Base-by-base conservation (phyloP, 1,284 basidiomycete genomes). In the Stereum hirsutum region DNA sequence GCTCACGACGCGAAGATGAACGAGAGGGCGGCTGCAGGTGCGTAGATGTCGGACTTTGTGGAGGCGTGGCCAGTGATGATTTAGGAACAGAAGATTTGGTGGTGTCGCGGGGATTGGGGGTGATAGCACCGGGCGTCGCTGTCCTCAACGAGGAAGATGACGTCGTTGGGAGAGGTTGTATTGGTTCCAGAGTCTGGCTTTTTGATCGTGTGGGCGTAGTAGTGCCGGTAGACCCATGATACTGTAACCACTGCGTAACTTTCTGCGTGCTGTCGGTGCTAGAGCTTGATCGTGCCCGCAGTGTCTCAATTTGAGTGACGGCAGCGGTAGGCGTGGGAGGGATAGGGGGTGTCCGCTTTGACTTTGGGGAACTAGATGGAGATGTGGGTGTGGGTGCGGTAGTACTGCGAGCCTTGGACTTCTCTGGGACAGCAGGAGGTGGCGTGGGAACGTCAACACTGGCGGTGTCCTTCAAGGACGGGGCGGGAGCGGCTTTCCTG, bases 231-330 rank as follows among this genome's bases (percentile, higher is more conserved):
- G 19, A 24, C 10, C 21, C 26, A n/a, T 36, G 43, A 6, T 38
- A 28, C 31, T 26, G 41, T 21, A 39, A 14, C 26, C 28, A 39
- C 24, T 40, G 42, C 6, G 32, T 19, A 11, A 26, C 12, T n/a
- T 27, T 43, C 17, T 49, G 40, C 15, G 37, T 21, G 40, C 32
- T 41, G 8, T 10, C 25, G 30, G 7, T 20, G 35, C n/a, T n/a
- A n/a, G n/a, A n/a, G n/a, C n/a, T n/a, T n/a, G n/a, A n/a, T n/a
- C n/a, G n/a, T n/a, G n/a, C n/a, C n/a, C n/a, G n/a, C n/a, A n/a
- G n/a, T n/a, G n/a, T n/a, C n/a, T n/a, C n/a, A n/a, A n/a, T n/a
- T n/a, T n/a, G n/a, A n/a, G n/a, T n/a, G n/a, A n/a, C n/a, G n/a
- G n/a, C 15, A 23, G 17, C 8, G 11, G 11, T 21, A 15, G 27